Evolutionary conservation across 129 eudicot species (phyloP), one percentile per base, ranked within the genome.

Genomic region (Helianthus tuberosus): DNA sequence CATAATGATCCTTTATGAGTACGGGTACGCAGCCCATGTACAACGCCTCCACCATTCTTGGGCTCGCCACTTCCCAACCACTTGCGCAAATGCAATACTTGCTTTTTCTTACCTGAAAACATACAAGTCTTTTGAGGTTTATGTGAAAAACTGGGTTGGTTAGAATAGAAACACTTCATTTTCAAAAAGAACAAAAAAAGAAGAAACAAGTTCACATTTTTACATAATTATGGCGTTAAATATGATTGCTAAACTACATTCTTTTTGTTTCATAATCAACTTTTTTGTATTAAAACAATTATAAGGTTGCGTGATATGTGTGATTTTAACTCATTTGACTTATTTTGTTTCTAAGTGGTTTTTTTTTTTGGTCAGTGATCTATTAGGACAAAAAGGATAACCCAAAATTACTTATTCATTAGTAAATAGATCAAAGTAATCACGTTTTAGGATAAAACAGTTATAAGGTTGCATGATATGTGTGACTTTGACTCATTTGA

Each of bases 41-140:
- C 1, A 92, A 74, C 0, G 89, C 93, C 72, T 92, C 98, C 5
- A 89, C 96, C 88, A 92, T 85, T 43, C 98, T 67, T 5, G 96
- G 96, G 77, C 98, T 92, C 0, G 98, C 94, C 44, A 92, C 98
- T 39, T 92, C 98, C 67, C 85, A 87, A 6, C 98, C 96, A 16
- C 98, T 92, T 1, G 98, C 94, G 61, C 96, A 92, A 25, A 92
- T 80, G 85, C 98, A 92, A 71, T 76, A 92, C 73, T 75, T 84
- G 82, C 86, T 79, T 55, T 81, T 76, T 48, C 86, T 70, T 71
- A 92, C 52, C 94, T 53, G 23, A 0, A 5, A 53, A 53, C 9
- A 15, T 52, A 15, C 8, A 41, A 5, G 58, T 52, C 3, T 52
- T 8, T 52, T 52, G 15, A 10, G 23, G 8, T 53, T 53, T 53